Evolutionary conservation across 495 filamentous ascomycete species (phyloP).

Genomic region (Pyronema domesticum): DNA sequence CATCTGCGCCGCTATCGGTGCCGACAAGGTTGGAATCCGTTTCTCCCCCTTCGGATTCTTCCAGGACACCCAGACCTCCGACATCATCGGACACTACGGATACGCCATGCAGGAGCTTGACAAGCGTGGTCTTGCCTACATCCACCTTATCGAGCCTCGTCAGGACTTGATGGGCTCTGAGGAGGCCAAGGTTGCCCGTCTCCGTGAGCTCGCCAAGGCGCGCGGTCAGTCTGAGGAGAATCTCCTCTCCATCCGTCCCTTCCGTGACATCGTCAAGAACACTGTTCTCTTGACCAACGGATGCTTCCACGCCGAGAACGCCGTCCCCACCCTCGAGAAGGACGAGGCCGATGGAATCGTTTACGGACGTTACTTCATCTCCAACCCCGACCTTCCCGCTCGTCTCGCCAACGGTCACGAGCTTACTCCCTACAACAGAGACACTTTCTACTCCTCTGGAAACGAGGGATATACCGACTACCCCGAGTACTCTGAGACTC

Average conservation of each 20-base stretch:
- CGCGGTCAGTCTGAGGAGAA: slow-evolving; percentile 24
- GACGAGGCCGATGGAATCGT: slow-evolving; percentile 36
- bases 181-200: slow-evolving; percentile 17
- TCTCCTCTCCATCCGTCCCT: slow-evolving; percentile 35
- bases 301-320: slow-evolving; percentile 34
- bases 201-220: slow-evolving; percentile 27
- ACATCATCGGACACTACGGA: slow-evolving; percentile 45
- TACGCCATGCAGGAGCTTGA: slow-evolving; percentile 37
- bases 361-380: slow-evolving; percentile 49
- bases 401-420: slow-evolving; percentile 38
- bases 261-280: slow-evolving; percentile 32
- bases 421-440: slow-evolving; percentile 38
- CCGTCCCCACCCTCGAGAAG: slow-evolving; percentile 37
- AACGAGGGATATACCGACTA: slow-evolving; percentile 49
- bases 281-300: slow-evolving; percentile 47
- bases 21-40: slow-evolving; percentile 43
- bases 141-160: slow-evolving; percentile 45
- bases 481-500: slow-evolving; percentile 16
- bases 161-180: slow-evolving; percentile 26
- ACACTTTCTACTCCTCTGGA: slow-evolving; percentile 39
- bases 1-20: slow-evolving; percentile 45
- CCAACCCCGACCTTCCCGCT: slow-evolving; percentile 55
- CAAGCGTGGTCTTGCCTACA: slow-evolving; percentile 42
- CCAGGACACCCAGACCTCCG: slow-evolving; percentile 42
- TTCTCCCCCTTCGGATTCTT: slow-evolving; percentile 46